These are phyloP conservation scores for Sisymbrium altissimum DNA, from an alignment of 345 rosid genomes.

Conservation along the genomic window DNA sequence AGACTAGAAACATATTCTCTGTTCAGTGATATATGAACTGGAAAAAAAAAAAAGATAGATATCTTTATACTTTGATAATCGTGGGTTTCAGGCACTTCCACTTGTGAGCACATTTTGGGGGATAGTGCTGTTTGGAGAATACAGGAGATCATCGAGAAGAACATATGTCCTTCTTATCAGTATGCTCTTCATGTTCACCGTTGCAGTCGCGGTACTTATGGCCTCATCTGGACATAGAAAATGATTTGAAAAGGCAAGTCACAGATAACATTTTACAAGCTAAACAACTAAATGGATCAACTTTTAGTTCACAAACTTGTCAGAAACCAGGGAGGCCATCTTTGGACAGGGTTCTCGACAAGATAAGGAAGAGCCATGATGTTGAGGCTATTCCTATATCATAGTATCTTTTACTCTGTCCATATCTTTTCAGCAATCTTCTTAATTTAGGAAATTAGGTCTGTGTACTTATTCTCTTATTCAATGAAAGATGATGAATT, in stretches of 20 bases:
- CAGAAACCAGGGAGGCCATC: too few relatives aligned
- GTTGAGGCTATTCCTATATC: too few relatives aligned
- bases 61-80: not conserved
- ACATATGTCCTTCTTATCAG: conserved; percentile 60
- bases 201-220: conserved; percentile 73
- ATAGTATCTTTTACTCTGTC: too few relatives aligned
- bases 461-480: too few relatives aligned
- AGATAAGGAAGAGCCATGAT: too few relatives aligned
- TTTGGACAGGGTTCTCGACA: too few relatives aligned
- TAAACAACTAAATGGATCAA: too few relatives aligned
- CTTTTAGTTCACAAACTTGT: too few relatives aligned
- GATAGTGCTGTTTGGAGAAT: conserved; percentile 73
- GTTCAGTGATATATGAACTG: not conserved
- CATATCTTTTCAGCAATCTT: too few relatives aligned
- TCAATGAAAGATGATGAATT: too few relatives aligned
- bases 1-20: not conserved
- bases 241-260: not conserved
- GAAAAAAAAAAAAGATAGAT: not conserved
- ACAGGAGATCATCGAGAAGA: conserved; percentile 59
- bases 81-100: conserved; percentile 69
- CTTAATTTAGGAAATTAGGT: too few relatives aligned
- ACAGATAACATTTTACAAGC: too few relatives aligned
- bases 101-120: conserved; percentile 94
- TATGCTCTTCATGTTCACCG: conserved; percentile 73
- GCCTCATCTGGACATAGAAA: conserved; percentile 74